These are phyloP conservation scores for Fusarium domesticum DNA, from an alignment of 2,329 filamentous ascomycete species.

Conservation along the genomic window DNA sequence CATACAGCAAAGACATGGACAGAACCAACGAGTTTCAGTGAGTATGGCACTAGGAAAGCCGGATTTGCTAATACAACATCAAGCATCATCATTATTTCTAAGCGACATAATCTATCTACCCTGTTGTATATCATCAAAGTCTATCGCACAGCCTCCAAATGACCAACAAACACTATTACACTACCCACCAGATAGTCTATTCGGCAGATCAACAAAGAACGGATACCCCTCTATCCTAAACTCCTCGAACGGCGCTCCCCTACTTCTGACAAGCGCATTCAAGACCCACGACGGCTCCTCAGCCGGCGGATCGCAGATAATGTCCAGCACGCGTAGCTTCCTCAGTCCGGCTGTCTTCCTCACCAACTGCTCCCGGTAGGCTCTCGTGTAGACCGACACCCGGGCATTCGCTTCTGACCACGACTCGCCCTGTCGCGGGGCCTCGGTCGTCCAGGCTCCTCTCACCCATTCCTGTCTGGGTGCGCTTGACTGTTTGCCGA, in stretches of 20 bases:
- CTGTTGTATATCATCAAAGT: no score
- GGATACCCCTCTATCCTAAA: constrained; percentile 7
- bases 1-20: no score
- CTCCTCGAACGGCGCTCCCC: constrained; percentile 3
- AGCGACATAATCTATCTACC: no score
- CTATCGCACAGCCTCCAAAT: no score
- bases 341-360: neutral
- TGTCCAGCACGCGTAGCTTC: constrained; percentile 4
- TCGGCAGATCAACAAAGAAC: neutral
- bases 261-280: constrained; percentile 4
- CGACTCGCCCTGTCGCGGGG: neutral
- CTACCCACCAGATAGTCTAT: no score
- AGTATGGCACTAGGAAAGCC: no score
- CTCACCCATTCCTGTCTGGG: constrained; percentile 5
- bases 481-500: neutral
- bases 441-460: constrained; percentile 3
- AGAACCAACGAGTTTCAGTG: no score
- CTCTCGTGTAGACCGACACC: neutral
- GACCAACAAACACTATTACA: no score
- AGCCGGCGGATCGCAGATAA: constrained; percentile 2
- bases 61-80: no score
- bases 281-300: constrained; percentile 1
- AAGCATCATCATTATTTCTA: no score
- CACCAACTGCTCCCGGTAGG: neutral
- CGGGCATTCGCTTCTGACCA: neutral